Evolutionary conservation across 345 rosid genomes (phyloP).

Genomic region (Syzygium jambos): DNA sequence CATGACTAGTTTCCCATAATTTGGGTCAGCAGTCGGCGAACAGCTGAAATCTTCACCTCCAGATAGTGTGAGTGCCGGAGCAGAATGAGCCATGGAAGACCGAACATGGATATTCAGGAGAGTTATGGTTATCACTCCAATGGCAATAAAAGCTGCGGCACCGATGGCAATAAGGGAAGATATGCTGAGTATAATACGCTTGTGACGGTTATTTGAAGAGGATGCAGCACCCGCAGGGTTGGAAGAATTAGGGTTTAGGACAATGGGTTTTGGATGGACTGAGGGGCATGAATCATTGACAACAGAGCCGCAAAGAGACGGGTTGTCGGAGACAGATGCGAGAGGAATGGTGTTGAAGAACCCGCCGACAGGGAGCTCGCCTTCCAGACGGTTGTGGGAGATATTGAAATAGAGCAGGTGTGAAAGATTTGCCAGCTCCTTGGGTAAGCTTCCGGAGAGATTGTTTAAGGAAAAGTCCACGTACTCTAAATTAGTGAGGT

Average conservation of each 20-base stretch:
- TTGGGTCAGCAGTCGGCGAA: slow-evolving; percentile 70
- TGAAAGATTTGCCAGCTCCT: slow-evolving; percentile 68
- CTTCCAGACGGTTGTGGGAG: slow-evolving; percentile 68
- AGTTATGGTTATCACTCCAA: slow-evolving; percentile 84
- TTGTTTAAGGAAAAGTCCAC: slow-evolving; percentile 71
- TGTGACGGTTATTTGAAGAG: slow-evolving; percentile 33
- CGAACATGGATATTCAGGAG: slow-evolving; percentile 72
- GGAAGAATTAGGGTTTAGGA: slow-evolving; percentile 85
- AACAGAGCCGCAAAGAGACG: slow-evolving; percentile 80
- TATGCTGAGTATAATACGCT: slow-evolving; percentile 69
- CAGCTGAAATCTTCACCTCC: slow-evolving; percentile 76
- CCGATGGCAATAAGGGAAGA: slow-evolving; percentile 93
- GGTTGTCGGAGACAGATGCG: slow-evolving; percentile 66
- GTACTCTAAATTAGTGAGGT: slow-evolving; percentile 45
- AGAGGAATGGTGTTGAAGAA: slow-evolving; percentile 85
- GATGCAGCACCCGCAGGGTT: slow-evolving; percentile 23
- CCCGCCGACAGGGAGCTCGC: slow-evolving; percentile 87
- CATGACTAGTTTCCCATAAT: slow-evolving; percentile 94
- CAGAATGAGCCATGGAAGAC: slow-evolving; percentile 47
- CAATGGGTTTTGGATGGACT: slow-evolving; percentile 87
- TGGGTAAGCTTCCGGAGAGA: slow-evolving; percentile 67
- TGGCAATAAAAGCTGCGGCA: slow-evolving; percentile 76
- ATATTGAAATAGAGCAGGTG: slow-evolving; percentile 61
- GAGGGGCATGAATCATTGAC: slow-evolving; percentile 81
- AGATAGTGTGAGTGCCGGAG: slow-evolving; percentile 43